Evolutionary conservation across 495 filamentous ascomycete species (phyloP), one percentile per base, ranked within the genome.

Genomic region (Ramalina peruviana): DNA sequence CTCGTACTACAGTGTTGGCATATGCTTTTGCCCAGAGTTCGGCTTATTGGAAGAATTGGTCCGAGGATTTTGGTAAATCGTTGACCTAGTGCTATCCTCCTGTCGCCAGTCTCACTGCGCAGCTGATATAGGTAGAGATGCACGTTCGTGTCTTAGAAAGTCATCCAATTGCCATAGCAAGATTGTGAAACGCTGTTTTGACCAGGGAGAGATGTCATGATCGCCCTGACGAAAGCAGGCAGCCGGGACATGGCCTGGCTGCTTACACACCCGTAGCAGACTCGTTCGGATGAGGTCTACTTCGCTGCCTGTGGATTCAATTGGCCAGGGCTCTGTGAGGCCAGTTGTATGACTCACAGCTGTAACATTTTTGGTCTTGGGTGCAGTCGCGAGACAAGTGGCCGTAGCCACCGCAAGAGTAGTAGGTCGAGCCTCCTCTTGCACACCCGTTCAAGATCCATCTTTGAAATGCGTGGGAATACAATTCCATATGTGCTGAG

Each of bases 241-340:
- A 51, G 87, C 76, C 78, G 96, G 92, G 61, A 97, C 80, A 72
- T 98, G 92, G 60, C 92, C 92, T 51, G 88, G 82, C 72, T 95
- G 86, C 78, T 95, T 93, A 86, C 92, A 86, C 92, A 97, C 71
- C 89, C 92, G 75, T 98, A 98, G 80, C 92, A 98, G 62, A 90
- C 88, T 59, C 93, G 87, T 76, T 97, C 92, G 61, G 79, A 79
- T 53, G 78, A 76, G 43, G 82, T 79, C 68, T 94, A 88, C 81
- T 67, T 93, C 85, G 52, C 92, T 92, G 63, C 79, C 79, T 80
- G 38, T 16, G 39, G 30, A 7, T 2, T 21, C 10, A 7, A 41
- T 59, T 40, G 56, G 50, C 45, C 42, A 37, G 46, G 20, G 9
- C 21, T n/a, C 3, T 20, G 7, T 7, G 13, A 36, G 36, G 17